These are phyloP conservation scores for Berberis thunbergii DNA, from an alignment of 164 flowering plant species.

Conservation along the genomic window DNA sequence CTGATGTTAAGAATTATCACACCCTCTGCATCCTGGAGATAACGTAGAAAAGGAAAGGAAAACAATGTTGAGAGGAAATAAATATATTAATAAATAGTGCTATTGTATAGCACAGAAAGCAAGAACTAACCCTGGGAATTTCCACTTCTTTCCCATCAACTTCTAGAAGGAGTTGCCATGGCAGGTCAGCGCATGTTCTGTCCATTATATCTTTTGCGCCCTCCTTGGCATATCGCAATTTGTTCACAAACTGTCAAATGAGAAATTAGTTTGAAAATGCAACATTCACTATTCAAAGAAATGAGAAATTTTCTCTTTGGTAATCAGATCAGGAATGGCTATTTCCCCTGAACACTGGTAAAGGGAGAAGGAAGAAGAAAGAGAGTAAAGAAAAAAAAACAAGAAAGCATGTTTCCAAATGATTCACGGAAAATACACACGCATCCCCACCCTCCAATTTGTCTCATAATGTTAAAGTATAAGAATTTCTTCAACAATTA, in stretches of 20 bases:
- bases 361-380: too few relatives aligned
- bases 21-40: slow-evolving; percentile 60
- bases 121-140: slow-evolving; percentile 45
- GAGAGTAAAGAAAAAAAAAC: too few relatives aligned
- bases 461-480: too few relatives aligned
- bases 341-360: too few relatives aligned
- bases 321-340: too few relatives aligned
- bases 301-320: too few relatives aligned
- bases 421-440: too few relatives aligned
- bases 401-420: too few relatives aligned
- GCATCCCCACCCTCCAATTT: too few relatives aligned
- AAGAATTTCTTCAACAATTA: too few relatives aligned
- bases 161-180: slow-evolving; percentile 72
- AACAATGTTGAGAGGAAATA: background rate
- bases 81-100: background rate
- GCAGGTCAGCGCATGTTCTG: slow-evolving; percentile 66
- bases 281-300: too few relatives aligned
- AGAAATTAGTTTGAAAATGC: background rate
- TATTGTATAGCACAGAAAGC: background rate
- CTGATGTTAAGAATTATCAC: slow-evolving; percentile 67
- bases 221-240: slow-evolving; percentile 72
- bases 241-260: slow-evolving; percentile 57
- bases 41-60: background rate
- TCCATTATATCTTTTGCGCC: slow-evolving; percentile 78
- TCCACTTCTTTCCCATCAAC: slow-evolving; percentile 57